A percentile compares a stretch with the other conserved stretches of the same genome.
Conservation (phyloP, 2,329 filamentous ascomycete species). For the Alternaria atra region DNA sequence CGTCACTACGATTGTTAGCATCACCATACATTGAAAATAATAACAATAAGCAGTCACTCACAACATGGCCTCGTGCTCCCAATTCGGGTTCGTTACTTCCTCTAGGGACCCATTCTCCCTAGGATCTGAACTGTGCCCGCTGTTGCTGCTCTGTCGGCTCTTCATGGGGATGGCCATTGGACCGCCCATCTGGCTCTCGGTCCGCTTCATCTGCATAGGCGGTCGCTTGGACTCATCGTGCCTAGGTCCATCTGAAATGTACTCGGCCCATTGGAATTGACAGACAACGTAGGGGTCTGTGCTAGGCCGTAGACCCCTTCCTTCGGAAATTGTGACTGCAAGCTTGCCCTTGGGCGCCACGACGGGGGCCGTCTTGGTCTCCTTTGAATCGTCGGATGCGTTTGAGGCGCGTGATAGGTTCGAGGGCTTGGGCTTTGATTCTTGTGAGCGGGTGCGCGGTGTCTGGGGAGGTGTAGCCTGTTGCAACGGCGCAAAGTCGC, state of each 20-base stretch:
- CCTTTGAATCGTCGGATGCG: slow-evolving; percentile 54
- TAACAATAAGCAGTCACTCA: slow-evolving; percentile 61
- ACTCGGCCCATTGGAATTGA: slow-evolving; percentile 95
- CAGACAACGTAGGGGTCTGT: slow-evolving; percentile 94
- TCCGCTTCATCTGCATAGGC: slow-evolving; percentile 65
- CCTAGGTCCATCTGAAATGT: slow-evolving; percentile 87
- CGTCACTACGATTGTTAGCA: slow-evolving; percentile 71
- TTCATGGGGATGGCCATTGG: slow-evolving; percentile 97
- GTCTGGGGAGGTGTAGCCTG: slow-evolving; percentile 95
- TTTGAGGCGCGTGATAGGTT: slow-evolving; percentile 62
- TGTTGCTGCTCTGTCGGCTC: slow-evolving; percentile 95
- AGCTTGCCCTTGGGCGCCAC: slow-evolving; percentile 85
- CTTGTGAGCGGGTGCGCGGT: slow-evolving; percentile 82
- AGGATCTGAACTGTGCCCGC: slow-evolving; percentile 73
- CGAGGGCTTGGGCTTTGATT: slow-evolving; percentile 55
- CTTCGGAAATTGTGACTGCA: slow-evolving; percentile 87
- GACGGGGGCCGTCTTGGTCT: slow-evolving; percentile 62
- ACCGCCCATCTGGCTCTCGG: slow-evolving; percentile 81
- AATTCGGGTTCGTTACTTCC: slow-evolving; percentile 83
- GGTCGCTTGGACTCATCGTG: slow-evolving; percentile 61
- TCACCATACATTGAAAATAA: not conserved
- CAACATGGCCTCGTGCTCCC: slow-evolving; percentile 97
- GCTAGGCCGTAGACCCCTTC: slow-evolving; percentile 80
- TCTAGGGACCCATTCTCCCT: slow-evolving; percentile 65
- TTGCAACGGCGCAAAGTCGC: slow-evolving; percentile 65